Percentiles rank a stretch among this genome's conserved stretches.
Conservation (phyloP, 768 basidiomycete species). For the Fibroporia radiculosa region DNA sequence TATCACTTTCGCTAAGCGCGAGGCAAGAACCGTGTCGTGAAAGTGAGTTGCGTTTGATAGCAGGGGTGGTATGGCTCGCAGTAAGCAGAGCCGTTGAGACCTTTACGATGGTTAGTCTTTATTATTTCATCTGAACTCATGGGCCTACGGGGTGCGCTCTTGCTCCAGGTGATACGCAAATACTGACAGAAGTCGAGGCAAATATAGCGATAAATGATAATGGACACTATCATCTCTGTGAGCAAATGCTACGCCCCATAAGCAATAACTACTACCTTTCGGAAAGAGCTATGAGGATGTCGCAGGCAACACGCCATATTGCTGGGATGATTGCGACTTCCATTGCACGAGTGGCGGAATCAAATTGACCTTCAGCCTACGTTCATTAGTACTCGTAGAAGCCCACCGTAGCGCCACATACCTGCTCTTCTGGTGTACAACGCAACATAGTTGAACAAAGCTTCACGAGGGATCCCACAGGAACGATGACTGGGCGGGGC, state of each 20-base stretch:
- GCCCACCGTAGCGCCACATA: too few species aligned
- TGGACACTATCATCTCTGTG: constrained; percentile 33
- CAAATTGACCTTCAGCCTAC: constrained; percentile 42
- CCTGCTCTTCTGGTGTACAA: constrained; percentile 40
- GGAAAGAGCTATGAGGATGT: constrained; percentile 40
- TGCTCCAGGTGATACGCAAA: constrained; percentile 60
- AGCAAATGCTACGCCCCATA: not conserved
- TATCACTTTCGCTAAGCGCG: constrained; percentile 47
- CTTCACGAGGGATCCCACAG: constrained; percentile 53
- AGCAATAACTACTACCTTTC: constrained; percentile 31
- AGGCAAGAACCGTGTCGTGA: constrained; percentile 39
- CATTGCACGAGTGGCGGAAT: constrained; percentile 43
- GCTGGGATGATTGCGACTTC: constrained; percentile 45
- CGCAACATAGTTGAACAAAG: constrained; percentile 42
- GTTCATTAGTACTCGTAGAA: too few species aligned
- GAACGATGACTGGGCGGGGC: constrained; percentile 59
- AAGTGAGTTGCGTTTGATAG: constrained; percentile 36
- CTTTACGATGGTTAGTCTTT: constrained; percentile 6
- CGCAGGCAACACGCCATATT: constrained; percentile 47
- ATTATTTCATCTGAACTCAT: constrained; percentile 6
- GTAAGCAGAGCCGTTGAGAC: constrained; percentile 25
- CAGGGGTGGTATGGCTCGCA: constrained; percentile 37
- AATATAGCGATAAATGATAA: constrained; percentile 48
- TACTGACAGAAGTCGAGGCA: constrained; percentile 41
- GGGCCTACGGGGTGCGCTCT: constrained; percentile 37